Evolutionary conservation across 805 yeast genomes (phyloP).

Genomic region (Ogataea parapolymorpha): DNA sequence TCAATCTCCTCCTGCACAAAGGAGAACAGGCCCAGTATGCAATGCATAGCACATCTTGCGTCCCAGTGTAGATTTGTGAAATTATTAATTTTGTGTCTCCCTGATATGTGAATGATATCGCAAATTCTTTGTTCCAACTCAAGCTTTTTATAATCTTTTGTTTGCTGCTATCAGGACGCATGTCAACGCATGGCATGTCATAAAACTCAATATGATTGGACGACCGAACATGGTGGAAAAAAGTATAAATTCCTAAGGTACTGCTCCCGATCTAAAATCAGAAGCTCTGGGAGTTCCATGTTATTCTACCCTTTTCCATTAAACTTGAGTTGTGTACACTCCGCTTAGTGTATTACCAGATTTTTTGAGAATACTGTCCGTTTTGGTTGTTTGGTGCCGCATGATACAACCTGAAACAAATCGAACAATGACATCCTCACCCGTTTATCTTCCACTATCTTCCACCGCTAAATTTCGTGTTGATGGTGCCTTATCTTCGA

Average conservation of each 20-base stretch:
- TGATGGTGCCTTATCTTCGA: conserved; percentile 4
- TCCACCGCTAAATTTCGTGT: conserved; percentile 2
- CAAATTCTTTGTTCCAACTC: conserved; percentile 4
- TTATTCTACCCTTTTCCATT: conserved; percentile 5
- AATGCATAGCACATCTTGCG: background rate
- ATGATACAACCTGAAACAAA: conserved; percentile 7
- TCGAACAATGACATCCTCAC: conserved; percentile 15
- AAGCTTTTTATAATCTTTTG: conserved; percentile 3
- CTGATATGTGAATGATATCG: conserved; percentile 1
- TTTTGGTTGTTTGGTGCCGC: background rate
- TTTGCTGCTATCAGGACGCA: conserved; percentile 7
- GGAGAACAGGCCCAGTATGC: background rate
- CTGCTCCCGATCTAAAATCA: conserved; percentile 2
- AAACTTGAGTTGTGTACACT: conserved; percentile 4
- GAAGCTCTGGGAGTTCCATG: conserved; percentile 9
- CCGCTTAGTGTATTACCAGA: conserved; percentile 6
- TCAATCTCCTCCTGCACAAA: background rate
- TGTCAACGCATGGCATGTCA: conserved; percentile 5
- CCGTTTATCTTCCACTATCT: conserved; percentile 8
- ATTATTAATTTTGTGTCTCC: conserved; percentile 3
- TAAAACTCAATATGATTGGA: conserved; percentile 1
- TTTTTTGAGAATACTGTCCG: background rate
- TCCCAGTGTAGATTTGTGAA: background rate
- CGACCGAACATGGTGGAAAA: conserved; percentile 6
- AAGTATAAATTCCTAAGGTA: conserved; percentile 6